phyloP scores from a whole-genome alignment of 2,329 filamentous ascomycete species.

The Cladosporium sp. region DNA sequence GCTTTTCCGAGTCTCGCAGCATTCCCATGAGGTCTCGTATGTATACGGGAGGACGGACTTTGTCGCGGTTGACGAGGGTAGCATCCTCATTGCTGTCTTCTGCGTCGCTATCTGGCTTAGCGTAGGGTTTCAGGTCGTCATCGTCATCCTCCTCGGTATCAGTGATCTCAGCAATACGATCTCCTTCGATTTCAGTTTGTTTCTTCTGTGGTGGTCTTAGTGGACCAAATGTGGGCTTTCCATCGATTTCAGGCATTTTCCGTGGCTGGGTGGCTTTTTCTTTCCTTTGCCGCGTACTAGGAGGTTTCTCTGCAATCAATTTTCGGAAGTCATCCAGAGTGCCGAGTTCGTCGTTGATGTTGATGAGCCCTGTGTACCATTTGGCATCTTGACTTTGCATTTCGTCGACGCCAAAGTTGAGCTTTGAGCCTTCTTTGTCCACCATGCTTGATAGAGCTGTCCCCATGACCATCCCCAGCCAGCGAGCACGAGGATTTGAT shows the following conservation, averaged over 20 bases:
- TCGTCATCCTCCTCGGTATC: slow-evolving; percentile 34
- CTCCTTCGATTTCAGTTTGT: slow-evolving; percentile 28
- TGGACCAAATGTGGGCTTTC: slow-evolving; percentile 30
- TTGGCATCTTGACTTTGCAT: slow-evolving; percentile 66
- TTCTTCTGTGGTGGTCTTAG: slow-evolving; percentile 22
- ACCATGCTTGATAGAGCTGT: slow-evolving; percentile 64
- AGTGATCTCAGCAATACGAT: slow-evolving; percentile 30
- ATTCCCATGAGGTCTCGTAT: slow-evolving; percentile 78
- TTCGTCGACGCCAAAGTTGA: slow-evolving; percentile 83
- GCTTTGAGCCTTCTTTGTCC: slow-evolving; percentile 62
- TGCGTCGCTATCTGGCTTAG: slow-evolving; percentile 80
- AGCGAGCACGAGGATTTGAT: slow-evolving; percentile 69
- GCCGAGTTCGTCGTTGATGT: slow-evolving; percentile 61
- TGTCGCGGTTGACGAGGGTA: slow-evolving; percentile 78
- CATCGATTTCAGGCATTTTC: slow-evolving; percentile 22
- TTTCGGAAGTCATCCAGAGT: slow-evolving; percentile 48
- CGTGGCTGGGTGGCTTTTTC: neutral
- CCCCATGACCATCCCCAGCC: slow-evolving; percentile 85
- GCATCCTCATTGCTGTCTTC: slow-evolving; percentile 94
- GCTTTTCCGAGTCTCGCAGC: slow-evolving; percentile 75
- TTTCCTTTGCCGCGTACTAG: neutral
- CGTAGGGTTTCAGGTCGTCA: slow-evolving; percentile 70
- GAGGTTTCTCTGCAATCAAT: slow-evolving; percentile 7
- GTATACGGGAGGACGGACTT: slow-evolving; percentile 81
- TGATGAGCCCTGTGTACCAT: slow-evolving; percentile 68